Evolutionary conservation across 306 rosid genomes (phyloP).

Genomic region (Malus fusca): DNA sequence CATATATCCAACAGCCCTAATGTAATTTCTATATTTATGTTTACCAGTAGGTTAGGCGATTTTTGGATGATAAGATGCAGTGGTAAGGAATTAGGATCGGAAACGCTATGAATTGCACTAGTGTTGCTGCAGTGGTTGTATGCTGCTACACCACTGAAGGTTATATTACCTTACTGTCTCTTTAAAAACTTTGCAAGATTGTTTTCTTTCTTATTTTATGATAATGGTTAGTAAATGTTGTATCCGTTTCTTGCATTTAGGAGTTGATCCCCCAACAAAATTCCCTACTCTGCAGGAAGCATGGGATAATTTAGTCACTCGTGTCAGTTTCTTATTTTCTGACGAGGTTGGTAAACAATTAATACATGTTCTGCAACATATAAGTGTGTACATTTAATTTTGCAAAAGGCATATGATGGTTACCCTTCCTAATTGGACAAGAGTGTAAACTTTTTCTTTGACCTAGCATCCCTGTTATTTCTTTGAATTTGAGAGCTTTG

Average conservation of each 20-base stretch:
- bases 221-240: slow-evolving; percentile 1
- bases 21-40: too few species aligned
- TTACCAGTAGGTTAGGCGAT: too few species aligned
- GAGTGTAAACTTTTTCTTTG: neutral
- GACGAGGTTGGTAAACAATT: slow-evolving; percentile 47
- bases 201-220: slow-evolving; percentile 1
- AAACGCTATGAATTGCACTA: too few species aligned
- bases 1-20: too few species aligned
- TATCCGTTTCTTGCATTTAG: slow-evolving; percentile 53
- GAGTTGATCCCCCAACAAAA: slow-evolving; percentile 30
- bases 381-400: neutral
- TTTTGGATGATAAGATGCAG: too few species aligned
- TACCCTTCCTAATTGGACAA: neutral
- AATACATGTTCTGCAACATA: neutral
- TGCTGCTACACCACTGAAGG: neutral
- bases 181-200: neutral
- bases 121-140: too few species aligned
- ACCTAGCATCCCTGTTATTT: neutral
- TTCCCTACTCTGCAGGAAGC: slow-evolving; percentile 54
- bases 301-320: slow-evolving; percentile 43
- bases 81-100: too few species aligned
- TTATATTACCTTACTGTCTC: neutral
- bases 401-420: neutral
- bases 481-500: neutral
- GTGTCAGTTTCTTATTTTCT: slow-evolving; percentile 49